Evolutionary conservation across 2,329 filamentous ascomycete species (phyloP), one percentile per base, ranked within the genome.

Genomic region (Scolecobasidium constrictum): DNA sequence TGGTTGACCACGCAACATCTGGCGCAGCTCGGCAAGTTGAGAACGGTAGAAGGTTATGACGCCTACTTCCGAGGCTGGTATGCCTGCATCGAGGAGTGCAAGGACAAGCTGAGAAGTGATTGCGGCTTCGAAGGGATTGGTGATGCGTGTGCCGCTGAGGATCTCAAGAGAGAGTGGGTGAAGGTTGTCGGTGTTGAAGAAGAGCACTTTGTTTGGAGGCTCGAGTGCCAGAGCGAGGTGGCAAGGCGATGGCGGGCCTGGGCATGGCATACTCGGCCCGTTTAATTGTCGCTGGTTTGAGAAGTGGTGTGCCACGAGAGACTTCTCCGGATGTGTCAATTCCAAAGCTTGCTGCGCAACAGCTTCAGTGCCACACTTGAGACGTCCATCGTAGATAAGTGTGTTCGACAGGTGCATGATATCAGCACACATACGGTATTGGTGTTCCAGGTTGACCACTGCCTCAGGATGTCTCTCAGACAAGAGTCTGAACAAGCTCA

Each of bases 391-490:
- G 64, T 98, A 98, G 53, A 98, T 95, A 44, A 98, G 73, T 1
- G 77, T 83, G 60, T 95, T 98, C 48, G 86, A 93, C 12, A 98
- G 73, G 2, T 81, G 74, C 90, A 96, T 96, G 47, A 98, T 84
- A 48, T 98, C 92, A 51, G 92, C 84, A 54, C 86, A 94, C 92
- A 98, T 98, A 47, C 92, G 86, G 58, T 98, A 98, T 58, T 98
- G 92, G 55, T 95, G 87, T 53, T 92, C 87, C 2, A 98, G 74
- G 49, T 84, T 94, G 48, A 93, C 86, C 2, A 98, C 88, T 1
- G 87, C 87, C 37, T 78, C 69, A 0, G 92, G 88, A 49, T 96
- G 88, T 1, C 76, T 74, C 54, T 96, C 92, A 1, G 87, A 95
- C 11, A 98, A 74, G 3, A 92, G 72, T 58, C 94, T 94, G 72